These are phyloP conservation scores for Hirsutella minnesotensis DNA, from an alignment of 2,329 filamentous ascomycete species.

Conservation along the genomic window DNA sequence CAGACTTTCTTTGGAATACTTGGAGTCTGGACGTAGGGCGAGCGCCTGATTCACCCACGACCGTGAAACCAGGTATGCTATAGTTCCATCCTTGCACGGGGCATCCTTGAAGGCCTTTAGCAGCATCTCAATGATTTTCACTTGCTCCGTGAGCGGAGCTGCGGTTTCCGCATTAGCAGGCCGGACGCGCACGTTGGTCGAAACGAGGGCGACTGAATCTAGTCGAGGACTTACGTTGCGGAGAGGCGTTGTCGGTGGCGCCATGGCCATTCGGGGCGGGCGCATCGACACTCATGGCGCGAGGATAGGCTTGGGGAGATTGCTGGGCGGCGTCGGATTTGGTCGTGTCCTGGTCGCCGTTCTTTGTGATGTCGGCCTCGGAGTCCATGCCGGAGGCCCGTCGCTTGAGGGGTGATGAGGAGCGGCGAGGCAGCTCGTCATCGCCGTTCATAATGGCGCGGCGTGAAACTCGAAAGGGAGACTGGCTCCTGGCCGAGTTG, in stretches of 20 bases:
- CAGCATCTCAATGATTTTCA: constrained; percentile 57
- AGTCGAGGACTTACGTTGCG: constrained; percentile 14
- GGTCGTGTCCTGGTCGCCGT: constrained; percentile 34
- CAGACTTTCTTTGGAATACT: constrained; percentile 46
- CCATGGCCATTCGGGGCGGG: constrained; percentile 14
- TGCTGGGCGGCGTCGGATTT: constrained; percentile 14
- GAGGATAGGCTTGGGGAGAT: constrained; percentile 13
- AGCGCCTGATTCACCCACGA: constrained; percentile 68
- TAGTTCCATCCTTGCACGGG: constrained; percentile 56
- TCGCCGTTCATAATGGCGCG: constrained; percentile 49
- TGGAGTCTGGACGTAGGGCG: constrained; percentile 48
- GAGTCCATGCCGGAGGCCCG: constrained; percentile 51
- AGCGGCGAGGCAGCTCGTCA: constrained; percentile 44
- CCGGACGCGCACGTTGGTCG: neutral
- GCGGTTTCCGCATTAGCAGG: constrained; percentile 8
- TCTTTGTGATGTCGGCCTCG: constrained; percentile 26
- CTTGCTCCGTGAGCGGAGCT: constrained; percentile 44
- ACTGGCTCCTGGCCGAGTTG: constrained; percentile 32
- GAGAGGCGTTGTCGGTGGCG: constrained; percentile 6
- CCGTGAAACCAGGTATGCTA: constrained; percentile 66
- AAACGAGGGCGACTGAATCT: neutral
- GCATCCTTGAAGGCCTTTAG: constrained; percentile 37
- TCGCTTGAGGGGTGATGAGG: constrained; percentile 53
- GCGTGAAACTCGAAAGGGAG: constrained; percentile 38
- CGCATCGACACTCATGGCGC: constrained; percentile 29